phyloP scores from a whole-genome alignment of 192 early-diverging fungal genomes.

The Linnemannia hyalina region DNA sequence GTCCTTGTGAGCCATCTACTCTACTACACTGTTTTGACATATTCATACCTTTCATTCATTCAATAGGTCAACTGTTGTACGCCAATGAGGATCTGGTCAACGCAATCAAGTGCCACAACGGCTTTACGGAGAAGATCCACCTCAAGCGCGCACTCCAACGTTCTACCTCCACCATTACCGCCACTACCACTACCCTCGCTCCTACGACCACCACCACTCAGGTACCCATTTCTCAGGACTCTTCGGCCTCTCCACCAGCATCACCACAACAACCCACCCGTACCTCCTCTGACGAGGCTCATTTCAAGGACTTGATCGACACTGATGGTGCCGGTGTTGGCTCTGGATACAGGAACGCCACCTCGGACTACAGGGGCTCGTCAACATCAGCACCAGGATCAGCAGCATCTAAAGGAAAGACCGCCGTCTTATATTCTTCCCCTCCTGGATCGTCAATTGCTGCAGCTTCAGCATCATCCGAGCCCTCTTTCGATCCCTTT shows the following conservation, averaged over 20 bases:
- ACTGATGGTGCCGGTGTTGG: background rate
- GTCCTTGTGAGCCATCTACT: background rate
- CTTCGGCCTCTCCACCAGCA: background rate
- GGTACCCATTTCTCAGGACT: background rate
- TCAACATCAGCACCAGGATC: background rate
- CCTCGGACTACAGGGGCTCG: background rate
- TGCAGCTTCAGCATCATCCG: background rate
- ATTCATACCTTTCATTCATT: background rate
- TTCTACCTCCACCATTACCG: background rate
- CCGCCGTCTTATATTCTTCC: background rate
- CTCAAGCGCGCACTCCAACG: background rate
- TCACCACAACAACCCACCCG: background rate
- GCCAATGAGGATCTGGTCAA: slow-evolving; percentile 1
- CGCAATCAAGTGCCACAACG: background rate
- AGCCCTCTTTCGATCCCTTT: slow-evolving; percentile 8
- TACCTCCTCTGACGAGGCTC: background rate
- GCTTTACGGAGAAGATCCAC: background rate
- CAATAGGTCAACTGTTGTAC: background rate
- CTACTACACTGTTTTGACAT: background rate
- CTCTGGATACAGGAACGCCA: background rate
- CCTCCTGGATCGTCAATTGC: background rate
- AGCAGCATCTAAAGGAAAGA: background rate
- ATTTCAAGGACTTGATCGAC: background rate
- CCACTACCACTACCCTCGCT: background rate
- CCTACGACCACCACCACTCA: background rate